These are phyloP conservation scores for Zygosaccharomyces pseudorouxii DNA, from an alignment of 805 yeast species.

Conservation along the genomic window DNA sequence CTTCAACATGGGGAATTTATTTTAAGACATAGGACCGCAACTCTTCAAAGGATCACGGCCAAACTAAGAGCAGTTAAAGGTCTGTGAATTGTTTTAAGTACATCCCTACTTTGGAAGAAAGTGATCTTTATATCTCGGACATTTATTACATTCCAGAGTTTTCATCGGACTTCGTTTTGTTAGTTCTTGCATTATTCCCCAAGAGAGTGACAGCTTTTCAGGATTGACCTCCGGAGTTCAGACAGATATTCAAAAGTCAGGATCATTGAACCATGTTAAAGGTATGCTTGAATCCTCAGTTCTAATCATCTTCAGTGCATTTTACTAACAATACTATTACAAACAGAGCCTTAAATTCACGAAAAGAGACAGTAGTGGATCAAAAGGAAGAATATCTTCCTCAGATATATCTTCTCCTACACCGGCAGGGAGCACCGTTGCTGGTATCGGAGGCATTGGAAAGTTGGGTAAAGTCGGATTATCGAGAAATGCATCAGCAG, in stretches of 20 bases:
- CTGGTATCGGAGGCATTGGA: conserved; percentile 17
- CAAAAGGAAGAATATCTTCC: conserved; percentile 32
- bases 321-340: conserved; percentile 6
- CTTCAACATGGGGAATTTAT: conserved; percentile 1
- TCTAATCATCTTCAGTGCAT: neutral
- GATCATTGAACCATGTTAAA: conserved; percentile 8
- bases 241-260: neutral
- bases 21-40: neutral
- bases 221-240: neutral
- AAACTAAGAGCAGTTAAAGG: no score
- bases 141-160: neutral
- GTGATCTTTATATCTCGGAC: neutral
- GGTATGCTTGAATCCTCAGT: conserved; percentile 6
- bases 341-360: conserved; percentile 27
- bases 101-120: no score
- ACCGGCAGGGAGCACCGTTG: conserved; percentile 6
- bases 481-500: conserved; percentile 13
- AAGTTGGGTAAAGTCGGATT: conserved; percentile 29
- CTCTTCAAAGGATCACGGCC: neutral
- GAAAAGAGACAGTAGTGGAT: conserved; percentile 26
- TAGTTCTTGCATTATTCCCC: neutral
- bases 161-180: neutral
- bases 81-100: no score
- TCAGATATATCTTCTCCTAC: conserved; percentile 37
- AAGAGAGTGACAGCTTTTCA: neutral